A percentile compares a stretch with the other conserved stretches of the same genome.
phyloP scores from a whole-genome alignment of 2,329 filamentous ascomycete genomes.

The Fusarium sp. region DNA sequence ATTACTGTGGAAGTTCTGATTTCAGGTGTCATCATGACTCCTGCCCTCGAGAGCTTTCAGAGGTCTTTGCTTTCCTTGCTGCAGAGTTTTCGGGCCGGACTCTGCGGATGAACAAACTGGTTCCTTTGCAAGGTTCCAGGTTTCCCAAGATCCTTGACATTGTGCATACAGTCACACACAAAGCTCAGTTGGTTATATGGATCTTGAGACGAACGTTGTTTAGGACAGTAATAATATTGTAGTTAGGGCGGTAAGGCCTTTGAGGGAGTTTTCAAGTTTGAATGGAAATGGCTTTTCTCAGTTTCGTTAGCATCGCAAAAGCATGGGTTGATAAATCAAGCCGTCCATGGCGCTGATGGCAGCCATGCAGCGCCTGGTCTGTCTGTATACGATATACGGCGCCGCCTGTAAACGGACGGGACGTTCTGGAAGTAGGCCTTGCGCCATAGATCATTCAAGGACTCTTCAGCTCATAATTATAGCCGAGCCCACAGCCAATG shows the following conservation, averaged over 20 bases:
- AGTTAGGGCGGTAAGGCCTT: not conserved
- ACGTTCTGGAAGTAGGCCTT: conserved; percentile 39
- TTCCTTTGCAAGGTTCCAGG: conserved; percentile 53
- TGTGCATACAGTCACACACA: not conserved
- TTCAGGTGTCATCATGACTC: conserved; percentile 56
- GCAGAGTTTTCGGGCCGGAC: conserved; percentile 62
- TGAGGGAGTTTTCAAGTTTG: not conserved
- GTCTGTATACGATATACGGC: not conserved
- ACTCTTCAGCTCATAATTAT: not conserved
- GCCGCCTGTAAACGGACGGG: not conserved
- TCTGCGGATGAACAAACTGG: conserved; percentile 63
- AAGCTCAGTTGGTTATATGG: not conserved
- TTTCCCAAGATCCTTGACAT: conserved; percentile 45
- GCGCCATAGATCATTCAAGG: conserved; percentile 55
- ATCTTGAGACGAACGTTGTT: not conserved
- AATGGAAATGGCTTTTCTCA: conserved; percentile 50
- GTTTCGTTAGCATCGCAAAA: conserved; percentile 67
- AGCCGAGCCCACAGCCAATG: not conserved
- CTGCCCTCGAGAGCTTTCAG: conserved; percentile 61
- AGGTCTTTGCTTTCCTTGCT: conserved; percentile 63
- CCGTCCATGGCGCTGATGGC: not conserved
- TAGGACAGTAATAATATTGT: not conserved
- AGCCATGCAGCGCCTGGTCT: not conserved
- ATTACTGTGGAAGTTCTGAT: conserved; percentile 44
- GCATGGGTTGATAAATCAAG: conserved; percentile 59